phyloP scores from a whole-genome alignment of 2,329 filamentous ascomycete species.

The Claviceps maximensis region DNA sequence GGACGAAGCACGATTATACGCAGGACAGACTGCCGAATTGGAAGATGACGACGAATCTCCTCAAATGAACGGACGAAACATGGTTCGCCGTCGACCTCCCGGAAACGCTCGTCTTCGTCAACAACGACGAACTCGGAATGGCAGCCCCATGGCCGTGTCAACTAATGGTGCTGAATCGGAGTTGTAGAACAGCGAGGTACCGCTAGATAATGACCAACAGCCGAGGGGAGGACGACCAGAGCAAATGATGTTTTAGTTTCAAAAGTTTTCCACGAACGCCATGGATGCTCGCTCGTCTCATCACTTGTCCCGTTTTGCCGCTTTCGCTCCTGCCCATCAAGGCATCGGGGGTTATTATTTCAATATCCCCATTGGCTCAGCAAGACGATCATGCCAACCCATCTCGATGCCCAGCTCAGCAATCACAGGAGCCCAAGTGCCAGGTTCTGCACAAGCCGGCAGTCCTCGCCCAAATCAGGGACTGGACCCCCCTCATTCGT shows the following conservation, averaged over 20 bases:
- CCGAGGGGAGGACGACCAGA: not conserved
- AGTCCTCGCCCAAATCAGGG: not conserved
- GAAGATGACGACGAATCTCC: slow-evolving; percentile 46
- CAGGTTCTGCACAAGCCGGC: not conserved
- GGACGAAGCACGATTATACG: slow-evolving; percentile 57
- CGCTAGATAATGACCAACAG: not conserved
- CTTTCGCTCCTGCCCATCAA: not conserved
- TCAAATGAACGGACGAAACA: slow-evolving; percentile 28
- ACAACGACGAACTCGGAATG: slow-evolving; percentile 34
- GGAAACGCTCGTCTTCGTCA: slow-evolving; percentile 29
- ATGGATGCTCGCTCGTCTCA: not conserved
- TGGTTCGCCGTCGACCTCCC: slow-evolving; percentile 29
- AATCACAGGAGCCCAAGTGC: not conserved
- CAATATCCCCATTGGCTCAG: not conserved
- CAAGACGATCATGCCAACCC: not conserved
- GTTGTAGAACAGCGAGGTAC: slow-evolving; percentile 22
- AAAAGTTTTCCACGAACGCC: not conserved
- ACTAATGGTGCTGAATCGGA: slow-evolving; percentile 45
- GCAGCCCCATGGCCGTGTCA: slow-evolving; percentile 44
- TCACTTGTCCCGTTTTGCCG: not conserved
- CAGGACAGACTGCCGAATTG: slow-evolving; percentile 38
- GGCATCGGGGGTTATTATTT: not conserved
- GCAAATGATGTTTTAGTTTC: not conserved
- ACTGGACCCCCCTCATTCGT: not conserved
- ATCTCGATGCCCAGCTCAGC: not conserved